Percentiles rank a stretch among this genome's conserved stretches.
Conservation (phyloP, 768 basidiomycete species). For the Amanita pallidorosea region DNA sequence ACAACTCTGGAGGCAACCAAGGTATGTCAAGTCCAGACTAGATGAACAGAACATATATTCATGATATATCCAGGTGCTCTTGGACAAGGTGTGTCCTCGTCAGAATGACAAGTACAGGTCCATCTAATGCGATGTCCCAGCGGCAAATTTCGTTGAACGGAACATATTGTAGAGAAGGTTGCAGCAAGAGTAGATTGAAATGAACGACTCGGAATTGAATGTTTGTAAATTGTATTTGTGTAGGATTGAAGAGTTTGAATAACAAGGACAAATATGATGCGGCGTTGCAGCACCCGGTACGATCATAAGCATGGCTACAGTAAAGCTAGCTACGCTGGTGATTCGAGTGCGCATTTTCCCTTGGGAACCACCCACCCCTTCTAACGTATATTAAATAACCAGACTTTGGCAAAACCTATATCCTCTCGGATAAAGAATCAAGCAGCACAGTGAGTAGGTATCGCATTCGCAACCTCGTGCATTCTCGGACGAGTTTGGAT, state of each 20-base stretch:
- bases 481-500: not conserved
- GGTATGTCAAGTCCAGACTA: slow-evolving; percentile 6
- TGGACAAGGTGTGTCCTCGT: slow-evolving; percentile 20
- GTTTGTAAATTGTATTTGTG: not conserved
- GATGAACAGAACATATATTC: slow-evolving; percentile 9
- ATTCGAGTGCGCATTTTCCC: slow-evolving; percentile 39
- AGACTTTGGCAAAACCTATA: slow-evolving; percentile 85
- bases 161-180: slow-evolving; percentile 23
- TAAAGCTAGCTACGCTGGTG: slow-evolving; percentile 63
- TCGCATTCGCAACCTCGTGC: not conserved
- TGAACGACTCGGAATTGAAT: too few species aligned
- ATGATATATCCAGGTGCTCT: slow-evolving; percentile 9
- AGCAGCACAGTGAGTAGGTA: slow-evolving; percentile 60
- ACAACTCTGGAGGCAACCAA: not conserved
- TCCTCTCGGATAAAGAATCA: slow-evolving; percentile 57
- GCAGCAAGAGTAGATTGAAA: slow-evolving; percentile 18
- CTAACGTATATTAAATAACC: slow-evolving; percentile 5
- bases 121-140: slow-evolving; percentile 10
- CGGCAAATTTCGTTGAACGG: slow-evolving; percentile 30
- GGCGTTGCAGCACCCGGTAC: not conserved
- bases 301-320: slow-evolving; percentile 45
- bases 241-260: not conserved
- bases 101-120: not conserved
- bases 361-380: not conserved
- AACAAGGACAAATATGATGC: not conserved